Evolutionary conservation across 2,329 filamentous ascomycete species (phyloP).

Genomic region (Epichloe bromicola): DNA sequence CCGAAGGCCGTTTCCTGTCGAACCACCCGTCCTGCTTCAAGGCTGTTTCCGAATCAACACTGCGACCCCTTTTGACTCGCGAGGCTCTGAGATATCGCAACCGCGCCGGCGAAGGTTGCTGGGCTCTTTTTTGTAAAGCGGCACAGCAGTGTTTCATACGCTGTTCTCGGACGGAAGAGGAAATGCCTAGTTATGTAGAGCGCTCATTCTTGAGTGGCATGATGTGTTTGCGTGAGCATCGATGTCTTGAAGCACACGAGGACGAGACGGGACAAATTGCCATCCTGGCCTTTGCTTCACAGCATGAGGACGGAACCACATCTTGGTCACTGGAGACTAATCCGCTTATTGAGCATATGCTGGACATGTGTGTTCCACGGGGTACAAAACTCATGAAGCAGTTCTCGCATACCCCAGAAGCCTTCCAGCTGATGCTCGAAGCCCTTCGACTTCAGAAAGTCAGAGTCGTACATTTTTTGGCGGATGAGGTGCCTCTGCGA

Average conservation of each 20-base stretch:
- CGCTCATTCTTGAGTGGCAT: neutral
- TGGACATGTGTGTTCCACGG: neutral
- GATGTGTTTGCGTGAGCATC: neutral
- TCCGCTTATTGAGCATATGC: neutral
- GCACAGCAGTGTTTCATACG: neutral
- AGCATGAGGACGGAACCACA: neutral
- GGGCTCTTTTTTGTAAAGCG: slow-evolving; percentile 15
- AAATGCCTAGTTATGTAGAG: neutral
- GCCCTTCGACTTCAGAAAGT: neutral
- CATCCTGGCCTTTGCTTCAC: slow-evolving; percentile 1
- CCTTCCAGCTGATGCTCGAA: neutral
- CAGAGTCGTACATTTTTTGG: neutral
- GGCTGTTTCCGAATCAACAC: slow-evolving; percentile 6
- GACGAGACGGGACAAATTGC: slow-evolving; percentile 1
- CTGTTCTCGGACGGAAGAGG: neutral
- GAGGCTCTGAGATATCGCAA: slow-evolving; percentile 13
- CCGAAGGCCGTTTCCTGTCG: slow-evolving; percentile 2
- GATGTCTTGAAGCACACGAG: neutral
- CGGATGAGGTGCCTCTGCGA: neutral
- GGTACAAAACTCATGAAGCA: neutral
- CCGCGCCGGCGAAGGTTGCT: slow-evolving; percentile 9
- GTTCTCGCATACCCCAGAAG: neutral
- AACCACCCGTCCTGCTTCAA: slow-evolving; percentile 14
- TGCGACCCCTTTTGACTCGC: slow-evolving; percentile 13
- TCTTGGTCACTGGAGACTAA: neutral